A percentile compares a stretch with the other conserved stretches of the same genome.
Conservation (phyloP, 1,284 basidiomycete genomes). For the Leccinum colubrinum region DNA sequence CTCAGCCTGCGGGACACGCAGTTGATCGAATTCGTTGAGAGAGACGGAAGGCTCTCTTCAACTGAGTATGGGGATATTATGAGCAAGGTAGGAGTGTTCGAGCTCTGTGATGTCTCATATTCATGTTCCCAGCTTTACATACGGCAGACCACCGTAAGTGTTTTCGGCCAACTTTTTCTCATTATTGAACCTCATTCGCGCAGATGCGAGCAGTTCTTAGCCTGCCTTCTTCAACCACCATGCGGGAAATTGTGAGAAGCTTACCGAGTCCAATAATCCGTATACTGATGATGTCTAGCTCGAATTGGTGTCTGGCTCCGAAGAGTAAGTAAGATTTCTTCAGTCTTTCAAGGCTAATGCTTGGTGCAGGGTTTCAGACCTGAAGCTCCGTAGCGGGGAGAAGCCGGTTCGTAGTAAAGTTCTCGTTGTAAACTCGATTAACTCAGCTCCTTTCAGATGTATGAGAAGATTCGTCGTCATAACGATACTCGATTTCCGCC, state of each 20-base stretch:
- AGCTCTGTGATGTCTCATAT: not conserved
- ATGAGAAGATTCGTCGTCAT: conserved; percentile 65
- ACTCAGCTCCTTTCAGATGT: conserved; percentile 38
- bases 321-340: conserved; percentile 50
- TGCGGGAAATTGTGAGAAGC: conserved; percentile 62
- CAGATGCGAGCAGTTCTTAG: conserved; percentile 70
- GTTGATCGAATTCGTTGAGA: conserved; percentile 49
- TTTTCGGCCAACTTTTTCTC: not conserved
- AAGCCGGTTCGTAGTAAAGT: conserved; percentile 47
- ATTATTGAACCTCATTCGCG: not conserved
- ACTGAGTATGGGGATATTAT: conserved; percentile 82
- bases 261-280: not conserved
- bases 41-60: conserved; percentile 44
- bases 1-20: conserved; percentile 54
- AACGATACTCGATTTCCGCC: conserved; percentile 70
- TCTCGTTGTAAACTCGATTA: not conserved
- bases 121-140: conserved; percentile 60
- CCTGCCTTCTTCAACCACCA: conserved; percentile 49
- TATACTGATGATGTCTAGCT: conserved; percentile 42
- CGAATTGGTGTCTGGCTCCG: conserved; percentile 60
- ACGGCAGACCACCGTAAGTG: conserved; percentile 58
- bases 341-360: conserved; percentile 2
- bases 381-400: conserved; percentile 68
- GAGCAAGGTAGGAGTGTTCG: conserved; percentile 62
- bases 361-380: conserved; percentile 54